Conservation (phyloP, 345 rosid genomes). For the Lepidium aucheri region DNA sequence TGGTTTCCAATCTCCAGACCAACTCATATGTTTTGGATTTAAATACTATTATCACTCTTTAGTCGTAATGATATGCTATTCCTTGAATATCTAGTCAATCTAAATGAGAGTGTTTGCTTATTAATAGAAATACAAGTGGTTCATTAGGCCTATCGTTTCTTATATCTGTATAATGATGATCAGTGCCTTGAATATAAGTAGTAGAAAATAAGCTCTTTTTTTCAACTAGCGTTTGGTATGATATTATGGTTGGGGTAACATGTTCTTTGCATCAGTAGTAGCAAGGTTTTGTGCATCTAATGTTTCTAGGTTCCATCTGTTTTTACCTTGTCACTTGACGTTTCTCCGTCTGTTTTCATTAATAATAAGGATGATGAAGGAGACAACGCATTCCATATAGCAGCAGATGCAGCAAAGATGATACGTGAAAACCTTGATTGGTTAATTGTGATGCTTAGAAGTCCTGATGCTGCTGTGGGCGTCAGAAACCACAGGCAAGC, state of each 20-base stretch:
- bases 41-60: neutral
- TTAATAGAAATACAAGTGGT: neutral
- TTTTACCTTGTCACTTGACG: constrained; percentile 14
- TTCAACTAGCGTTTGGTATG: neutral
- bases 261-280: neutral
- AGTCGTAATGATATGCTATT: neutral
- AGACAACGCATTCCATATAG: constrained; percentile 93
- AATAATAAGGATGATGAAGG: constrained; percentile 87
- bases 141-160: neutral
- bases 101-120: neutral
- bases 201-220: neutral
- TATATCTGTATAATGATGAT: neutral
- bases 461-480: constrained; percentile 73
- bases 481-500: constrained; percentile 89
- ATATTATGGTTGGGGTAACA: neutral
- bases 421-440: constrained; percentile 97
- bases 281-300: neutral
- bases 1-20: neutral
- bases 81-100: neutral
- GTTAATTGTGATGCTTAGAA: constrained; percentile 79
- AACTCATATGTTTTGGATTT: neutral
- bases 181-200: neutral
- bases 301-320: constrained; percentile 2
- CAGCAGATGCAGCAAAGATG: constrained; percentile 95
- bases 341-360: constrained; percentile 12